A percentile compares a stretch with the other conserved stretches of the same genome.
phyloP scores from a whole-genome alignment of 345 rosid species.

The Brassica nigra region DNA sequence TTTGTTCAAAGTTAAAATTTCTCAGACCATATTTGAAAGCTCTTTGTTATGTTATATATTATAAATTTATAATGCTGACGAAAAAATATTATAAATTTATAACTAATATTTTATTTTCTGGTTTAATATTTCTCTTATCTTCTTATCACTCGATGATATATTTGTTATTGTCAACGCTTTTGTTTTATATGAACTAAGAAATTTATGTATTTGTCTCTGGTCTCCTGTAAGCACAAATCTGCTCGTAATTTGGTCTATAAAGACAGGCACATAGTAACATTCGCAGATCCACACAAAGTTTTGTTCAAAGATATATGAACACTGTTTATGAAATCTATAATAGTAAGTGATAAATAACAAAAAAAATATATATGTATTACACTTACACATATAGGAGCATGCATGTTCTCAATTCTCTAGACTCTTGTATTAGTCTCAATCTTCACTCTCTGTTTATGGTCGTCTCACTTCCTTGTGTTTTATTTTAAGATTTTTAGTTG shows the following conservation, averaged over 20 bases:
- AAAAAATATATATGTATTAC: not conserved
- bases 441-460: not conserved
- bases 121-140: not conserved
- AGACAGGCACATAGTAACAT: not conserved
- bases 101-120: not conserved
- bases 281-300: not conserved
- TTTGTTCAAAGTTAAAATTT: not conserved
- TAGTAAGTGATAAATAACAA: not conserved
- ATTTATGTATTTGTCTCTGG: not conserved
- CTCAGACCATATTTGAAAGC: not conserved
- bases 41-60: no score
- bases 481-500: not conserved
- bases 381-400: not conserved
- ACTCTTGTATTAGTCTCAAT: not conserved
- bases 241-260: not conserved
- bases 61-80: no score
- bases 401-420: not conserved
- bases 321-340: not conserved
- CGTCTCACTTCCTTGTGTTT: not conserved
- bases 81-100: no score
- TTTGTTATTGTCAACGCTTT: not conserved
- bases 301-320: not conserved
- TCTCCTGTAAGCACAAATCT: not conserved
- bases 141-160: not conserved
- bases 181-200: not conserved